These are phyloP conservation scores for Phlyctochytrium planicorne DNA, from an alignment of 192 early-diverging fungal species.

Conservation along the genomic window DNA sequence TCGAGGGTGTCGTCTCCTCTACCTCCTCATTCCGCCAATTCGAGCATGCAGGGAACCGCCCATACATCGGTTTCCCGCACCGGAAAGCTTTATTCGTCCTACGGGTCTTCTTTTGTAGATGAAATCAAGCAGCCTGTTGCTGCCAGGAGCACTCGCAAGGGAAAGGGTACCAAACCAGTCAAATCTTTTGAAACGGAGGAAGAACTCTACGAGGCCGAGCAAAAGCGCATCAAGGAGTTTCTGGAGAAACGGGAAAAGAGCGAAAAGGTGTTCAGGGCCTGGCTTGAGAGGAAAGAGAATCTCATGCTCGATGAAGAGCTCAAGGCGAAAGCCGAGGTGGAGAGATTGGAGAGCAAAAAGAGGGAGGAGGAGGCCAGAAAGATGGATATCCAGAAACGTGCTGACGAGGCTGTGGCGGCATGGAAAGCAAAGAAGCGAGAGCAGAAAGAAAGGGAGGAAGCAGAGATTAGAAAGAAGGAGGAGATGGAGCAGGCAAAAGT, in stretches of 20 bases:
- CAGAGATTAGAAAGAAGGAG: not conserved
- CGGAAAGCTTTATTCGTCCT: not conserved
- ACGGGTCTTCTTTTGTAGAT: not conserved
- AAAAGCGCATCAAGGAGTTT: not conserved
- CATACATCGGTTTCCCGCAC: not conserved
- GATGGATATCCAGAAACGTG: not conserved
- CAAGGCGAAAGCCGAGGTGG: not conserved
- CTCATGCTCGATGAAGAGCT: not conserved
- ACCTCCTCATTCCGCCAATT: not conserved
- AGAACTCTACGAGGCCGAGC: not conserved
- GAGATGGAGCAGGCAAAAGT: not conserved
- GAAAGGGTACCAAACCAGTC: too few relatives aligned
- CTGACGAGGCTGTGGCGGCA: not conserved
- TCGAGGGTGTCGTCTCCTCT: not conserved
- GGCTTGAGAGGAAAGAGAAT: not conserved
- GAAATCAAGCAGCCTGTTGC: too few relatives aligned
- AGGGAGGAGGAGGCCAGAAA: too few relatives aligned
- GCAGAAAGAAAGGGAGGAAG: not conserved
- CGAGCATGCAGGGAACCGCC: too few relatives aligned
- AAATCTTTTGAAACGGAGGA: too few relatives aligned
- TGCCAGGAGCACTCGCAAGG: too few relatives aligned
- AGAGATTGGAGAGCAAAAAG: too few relatives aligned
- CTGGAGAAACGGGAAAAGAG: not conserved
- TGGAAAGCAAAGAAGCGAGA: not conserved
- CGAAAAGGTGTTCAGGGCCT: not conserved